Base-by-base conservation (phyloP, 1,284 basidiomycete genomes). In the Agaricales sp. region DNA sequence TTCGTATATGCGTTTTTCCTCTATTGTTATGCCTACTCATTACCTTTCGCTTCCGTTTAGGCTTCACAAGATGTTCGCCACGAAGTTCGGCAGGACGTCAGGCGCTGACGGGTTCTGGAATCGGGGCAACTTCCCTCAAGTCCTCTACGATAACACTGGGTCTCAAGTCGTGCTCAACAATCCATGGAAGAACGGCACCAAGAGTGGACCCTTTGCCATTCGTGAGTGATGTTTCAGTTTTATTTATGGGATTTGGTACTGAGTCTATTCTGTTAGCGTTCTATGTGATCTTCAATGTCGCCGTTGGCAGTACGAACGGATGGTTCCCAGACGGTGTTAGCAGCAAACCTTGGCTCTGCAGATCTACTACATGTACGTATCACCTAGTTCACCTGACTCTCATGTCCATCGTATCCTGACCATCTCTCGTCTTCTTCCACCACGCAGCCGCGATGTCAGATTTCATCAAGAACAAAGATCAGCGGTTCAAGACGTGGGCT, bases 181-280 rank as follows among this genome's bases (percentile, higher is more conserved):
- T 59, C 87, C 83, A 18, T 93, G 84, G 80, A 58, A 65, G 35
- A 69, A 73, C 48, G 73, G 75, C 43, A 70, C 72, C 3, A 81
- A 79, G 51, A 74, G 80, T 3, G 85, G 90, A 8, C 90, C 90
- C 3, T 93, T 92, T 60, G 90, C 92, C 65, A 81, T 90, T 67
- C 67, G 84, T 85, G 55, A 52, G 79, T 67, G 4, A 41, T 37
- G 20, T 52, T 45, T 43, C 12, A 3, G 12, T 38, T 61, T 59
- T 19, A 26, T 38, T 16, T 4, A 16, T 30, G 25, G 16, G 25
- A 8, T 38, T 16, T 47, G 47, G 22, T 45, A 24, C 46, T 51
- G 24, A 53, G 45, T 30, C 49, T 46, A 30, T n/a, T 19, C 24
- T 51, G 37, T 13, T 53, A 87, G 85, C 75, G 14, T 93, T 92